Evolutionary conservation across 352 stramenopile genomes (phyloP).

Genomic region (Sclerospora graminicola): DNA sequence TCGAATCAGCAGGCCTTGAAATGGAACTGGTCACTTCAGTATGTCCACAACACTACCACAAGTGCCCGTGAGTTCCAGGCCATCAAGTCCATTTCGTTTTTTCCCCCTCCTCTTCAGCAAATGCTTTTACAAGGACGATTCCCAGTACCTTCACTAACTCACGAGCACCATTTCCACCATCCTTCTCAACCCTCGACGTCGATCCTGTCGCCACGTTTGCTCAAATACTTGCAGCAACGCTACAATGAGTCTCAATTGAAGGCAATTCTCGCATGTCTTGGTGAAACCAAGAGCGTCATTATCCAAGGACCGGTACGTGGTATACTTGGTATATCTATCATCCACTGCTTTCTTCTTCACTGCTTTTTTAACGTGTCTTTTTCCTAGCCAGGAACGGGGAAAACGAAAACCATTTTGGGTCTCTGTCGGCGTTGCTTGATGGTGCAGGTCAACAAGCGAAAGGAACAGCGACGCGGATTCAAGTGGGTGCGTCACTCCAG

Average conservation of each 20-base stretch:
- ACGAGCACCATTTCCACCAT: background rate
- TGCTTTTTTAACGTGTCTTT: too few species aligned
- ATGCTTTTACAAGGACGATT: constrained; percentile 36
- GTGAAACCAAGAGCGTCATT: constrained; percentile 50
- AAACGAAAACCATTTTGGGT: constrained; percentile 76
- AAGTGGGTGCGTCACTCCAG: constrained; percentile 56
- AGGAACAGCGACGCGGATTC: constrained; percentile 52
- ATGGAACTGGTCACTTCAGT: constrained; percentile 55
- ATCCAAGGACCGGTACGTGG: constrained; percentile 70
- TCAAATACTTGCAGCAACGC: constrained; percentile 36
- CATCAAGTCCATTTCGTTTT: constrained; percentile 49
- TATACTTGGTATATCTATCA: too few species aligned
- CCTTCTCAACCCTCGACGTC: constrained; percentile 2
- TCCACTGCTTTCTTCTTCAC: too few species aligned
- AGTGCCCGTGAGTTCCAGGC: constrained; percentile 76
- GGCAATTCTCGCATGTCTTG: constrained; percentile 57
- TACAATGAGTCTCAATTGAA: constrained; percentile 71
- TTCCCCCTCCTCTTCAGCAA: constrained; percentile 38
- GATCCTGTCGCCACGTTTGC: constrained; percentile 33
- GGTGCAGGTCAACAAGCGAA: constrained; percentile 46
- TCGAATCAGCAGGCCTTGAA: constrained; percentile 43
- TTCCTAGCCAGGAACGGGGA: constrained; percentile 61
- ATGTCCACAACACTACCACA: constrained; percentile 67
- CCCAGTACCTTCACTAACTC: constrained; percentile 2
- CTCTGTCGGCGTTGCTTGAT: constrained; percentile 67